phyloP scores from a whole-genome alignment of 1,284 basidiomycete species.

The Lignosus rhinocerotis region DNA sequence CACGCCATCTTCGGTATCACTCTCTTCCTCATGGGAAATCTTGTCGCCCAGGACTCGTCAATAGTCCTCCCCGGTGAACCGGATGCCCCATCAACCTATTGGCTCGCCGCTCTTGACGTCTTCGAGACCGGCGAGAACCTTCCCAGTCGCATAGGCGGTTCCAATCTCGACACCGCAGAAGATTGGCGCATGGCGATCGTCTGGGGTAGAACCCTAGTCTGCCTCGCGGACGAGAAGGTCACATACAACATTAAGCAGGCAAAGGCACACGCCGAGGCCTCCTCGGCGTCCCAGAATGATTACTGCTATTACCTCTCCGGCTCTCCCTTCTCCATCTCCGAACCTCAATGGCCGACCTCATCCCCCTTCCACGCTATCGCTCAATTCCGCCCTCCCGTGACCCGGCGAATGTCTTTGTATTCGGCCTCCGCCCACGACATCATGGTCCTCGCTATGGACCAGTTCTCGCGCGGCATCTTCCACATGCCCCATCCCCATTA shows the following conservation, averaged over 20 bases:
- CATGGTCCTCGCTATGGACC: constrained; percentile 61
- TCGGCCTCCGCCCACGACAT: constrained; percentile 49
- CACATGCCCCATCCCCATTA: constrained; percentile 63
- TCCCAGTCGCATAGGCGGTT: constrained; percentile 45
- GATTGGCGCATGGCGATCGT: constrained; percentile 69
- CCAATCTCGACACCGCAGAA: constrained; percentile 34
- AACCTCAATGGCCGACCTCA: constrained; percentile 50
- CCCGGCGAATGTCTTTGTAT: constrained; percentile 49
- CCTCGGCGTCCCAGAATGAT: constrained; percentile 8
- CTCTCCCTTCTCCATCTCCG: constrained; percentile 33
- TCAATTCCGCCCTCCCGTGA: constrained; percentile 50
- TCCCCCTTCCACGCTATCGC: constrained; percentile 57
- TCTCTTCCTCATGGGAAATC: constrained; percentile 60
- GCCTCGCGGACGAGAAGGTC: constrained; percentile 52
- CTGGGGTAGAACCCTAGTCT: constrained; percentile 64
- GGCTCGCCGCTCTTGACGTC: constrained; percentile 63
- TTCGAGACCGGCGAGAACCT: constrained; percentile 66
- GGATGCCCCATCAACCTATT: constrained; percentile 50
- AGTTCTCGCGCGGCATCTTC: constrained; percentile 66
- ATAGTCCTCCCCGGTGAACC: constrained; percentile 57
- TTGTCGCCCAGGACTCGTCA: constrained; percentile 51
- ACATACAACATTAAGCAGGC: constrained; percentile 22
- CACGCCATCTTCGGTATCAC: constrained; percentile 63
- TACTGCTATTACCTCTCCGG: constrained; percentile 20
- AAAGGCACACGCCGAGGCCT: constrained; percentile 12